Evolutionary conservation across 2,329 filamentous ascomycete species (phyloP), one percentile per base, ranked within the genome.

Genomic region (Alternaria longipes): DNA sequence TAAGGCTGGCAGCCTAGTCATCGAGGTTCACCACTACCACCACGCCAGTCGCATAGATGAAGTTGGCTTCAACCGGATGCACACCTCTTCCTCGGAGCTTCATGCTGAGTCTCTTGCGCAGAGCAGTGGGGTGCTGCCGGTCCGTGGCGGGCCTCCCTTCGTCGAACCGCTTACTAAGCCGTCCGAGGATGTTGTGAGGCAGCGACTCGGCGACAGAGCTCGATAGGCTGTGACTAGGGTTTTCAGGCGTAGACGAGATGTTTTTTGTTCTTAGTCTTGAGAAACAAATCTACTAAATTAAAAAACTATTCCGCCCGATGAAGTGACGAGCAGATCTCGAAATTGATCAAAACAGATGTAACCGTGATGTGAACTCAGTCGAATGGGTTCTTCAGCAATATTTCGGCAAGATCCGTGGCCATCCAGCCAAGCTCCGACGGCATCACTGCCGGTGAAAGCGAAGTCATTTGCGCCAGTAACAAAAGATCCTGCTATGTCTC

Each of bases 11-110:
- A 59, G 44, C 49, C 42, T 46, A 57, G 26, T 61, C 18, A 40
- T 61, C 9, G 22, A 54, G 26, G 49, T 61, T 42, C 9, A 61
- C 54, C 7, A 61, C 44, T 57, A 61, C 28, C n/a, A 61, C 59
- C 16, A 61, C 45, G 8, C 16, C 51, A 54, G 44, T 61, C 42
- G 20, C 50, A 20, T n/a, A 4, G 45, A 46, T 28, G 36, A 54
- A 28, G 50, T 50, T 61, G 28, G 44, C 54, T 5, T 34, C 28
- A 26, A 57, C 57, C 9, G 42, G 38, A 49, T 18, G 38, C 16
- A 54, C 30, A 54, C 41, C 49, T 57, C 42, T 34, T 30, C 42
- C 8, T 54, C 11, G 14, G 26, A 44, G 4, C 44, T 59, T 54
- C 20, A 59, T 20, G 26, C 44, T 11, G 22, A 54, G 36, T 54